phyloP scores from a whole-genome alignment of 345 rosid genomes.

The Brassica rapa region DNA sequence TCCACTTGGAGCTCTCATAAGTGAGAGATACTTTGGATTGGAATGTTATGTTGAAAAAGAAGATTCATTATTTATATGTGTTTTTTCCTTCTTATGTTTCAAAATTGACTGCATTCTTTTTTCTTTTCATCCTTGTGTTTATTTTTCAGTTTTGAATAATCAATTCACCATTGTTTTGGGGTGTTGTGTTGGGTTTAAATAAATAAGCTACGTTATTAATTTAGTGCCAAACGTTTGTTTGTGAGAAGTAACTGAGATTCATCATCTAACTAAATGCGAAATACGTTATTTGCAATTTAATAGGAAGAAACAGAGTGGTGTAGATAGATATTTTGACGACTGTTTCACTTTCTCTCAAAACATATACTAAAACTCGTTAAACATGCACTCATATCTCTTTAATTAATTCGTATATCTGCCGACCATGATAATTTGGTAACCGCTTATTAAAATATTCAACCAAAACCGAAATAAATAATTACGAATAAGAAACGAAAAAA shows the following conservation, averaged over 20 bases:
- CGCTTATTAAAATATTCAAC: neutral
- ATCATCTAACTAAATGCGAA: neutral
- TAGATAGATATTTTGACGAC: neutral
- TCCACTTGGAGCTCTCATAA: slow-evolving; percentile 3
- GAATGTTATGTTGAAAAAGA: neutral
- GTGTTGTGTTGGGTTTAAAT: neutral
- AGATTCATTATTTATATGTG: neutral
- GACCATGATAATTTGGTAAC: neutral
- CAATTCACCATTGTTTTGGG: neutral
- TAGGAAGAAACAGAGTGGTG: neutral
- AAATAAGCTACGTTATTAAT: neutral
- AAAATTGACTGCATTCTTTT: neutral
- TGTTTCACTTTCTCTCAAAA: neutral
- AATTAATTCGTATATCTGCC: neutral
- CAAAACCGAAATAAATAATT: neutral
- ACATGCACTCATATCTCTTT: neutral
- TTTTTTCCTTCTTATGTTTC: neutral
- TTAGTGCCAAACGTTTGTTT: neutral
- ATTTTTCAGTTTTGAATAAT: neutral
- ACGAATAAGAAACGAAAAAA: neutral
- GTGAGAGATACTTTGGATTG: slow-evolving; percentile 17
- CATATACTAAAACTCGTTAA: neutral
- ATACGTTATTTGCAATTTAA: neutral
- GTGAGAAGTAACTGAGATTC: neutral
- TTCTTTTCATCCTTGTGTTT: neutral